These are phyloP conservation scores for Erythrobasidium hasegawianum DNA, from an alignment of 1,284 basidiomycete genomes.

Conservation along the genomic window DNA sequence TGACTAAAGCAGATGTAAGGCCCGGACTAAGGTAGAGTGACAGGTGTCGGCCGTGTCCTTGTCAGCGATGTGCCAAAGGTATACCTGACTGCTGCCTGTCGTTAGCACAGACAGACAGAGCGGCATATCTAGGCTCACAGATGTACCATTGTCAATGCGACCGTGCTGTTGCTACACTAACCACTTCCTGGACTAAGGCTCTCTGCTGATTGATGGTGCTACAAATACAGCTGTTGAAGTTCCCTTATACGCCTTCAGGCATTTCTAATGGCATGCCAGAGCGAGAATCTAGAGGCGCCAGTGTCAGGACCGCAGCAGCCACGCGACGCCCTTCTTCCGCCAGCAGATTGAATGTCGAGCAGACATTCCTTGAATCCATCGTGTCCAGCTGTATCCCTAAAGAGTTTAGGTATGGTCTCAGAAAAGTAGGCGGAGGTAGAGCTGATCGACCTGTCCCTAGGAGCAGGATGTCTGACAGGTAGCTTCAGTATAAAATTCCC, in stretches of 20 bases:
- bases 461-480: conserved; percentile 70
- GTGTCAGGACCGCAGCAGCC: conserved; percentile 78
- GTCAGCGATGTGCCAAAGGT: no score
- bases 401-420: conserved; percentile 66
- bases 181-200: no score
- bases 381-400: conserved; percentile 86
- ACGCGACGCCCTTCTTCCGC: conserved; percentile 87
- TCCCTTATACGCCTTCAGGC: neutral
- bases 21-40: no score
- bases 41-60: no score
- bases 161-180: no score
- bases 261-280: conserved; percentile 2
- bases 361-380: conserved; percentile 92
- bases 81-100: no score
- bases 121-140: no score
- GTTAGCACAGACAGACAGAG: no score
- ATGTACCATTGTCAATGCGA: no score
- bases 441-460: conserved; percentile 78
- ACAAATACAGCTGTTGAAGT: no score
- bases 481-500: conserved; percentile 53
- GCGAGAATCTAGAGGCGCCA: conserved; percentile 45
- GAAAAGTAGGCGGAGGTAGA: conserved; percentile 63
- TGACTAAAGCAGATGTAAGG: no score
- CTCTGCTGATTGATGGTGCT: no score
- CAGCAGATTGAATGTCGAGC: conserved; percentile 88